phyloP scores from a whole-genome alignment of 139 green algal species.

The Medakamo hakoo region DNA sequence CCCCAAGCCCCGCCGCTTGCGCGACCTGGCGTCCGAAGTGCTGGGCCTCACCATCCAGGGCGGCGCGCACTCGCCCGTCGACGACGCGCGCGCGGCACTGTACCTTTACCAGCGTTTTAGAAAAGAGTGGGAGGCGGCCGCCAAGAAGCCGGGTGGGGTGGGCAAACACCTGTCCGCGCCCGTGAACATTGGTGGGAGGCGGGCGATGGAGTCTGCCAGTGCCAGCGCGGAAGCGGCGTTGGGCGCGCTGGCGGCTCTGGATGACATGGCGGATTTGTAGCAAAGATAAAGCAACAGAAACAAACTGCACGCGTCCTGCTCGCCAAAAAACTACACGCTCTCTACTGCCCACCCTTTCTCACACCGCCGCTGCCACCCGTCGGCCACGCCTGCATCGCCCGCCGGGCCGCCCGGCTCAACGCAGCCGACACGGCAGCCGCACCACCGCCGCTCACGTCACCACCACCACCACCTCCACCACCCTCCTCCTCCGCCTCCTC shows the following conservation, averaged over 20 bases:
- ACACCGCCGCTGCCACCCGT: no score
- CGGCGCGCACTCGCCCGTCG: conserved; percentile 43
- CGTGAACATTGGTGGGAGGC: not conserved
- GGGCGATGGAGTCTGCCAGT: not conserved
- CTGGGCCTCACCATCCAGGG: conserved; percentile 51
- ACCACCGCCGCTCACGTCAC: no score
- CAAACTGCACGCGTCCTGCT: no score
- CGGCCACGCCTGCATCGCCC: no score
- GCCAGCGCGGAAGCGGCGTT: not conserved
- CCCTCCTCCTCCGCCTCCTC: no score
- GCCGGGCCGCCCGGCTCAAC: no score
- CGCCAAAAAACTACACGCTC: no score
- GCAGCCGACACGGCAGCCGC: no score
- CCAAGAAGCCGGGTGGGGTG: not conserved
- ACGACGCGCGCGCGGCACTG: conserved; percentile 38
- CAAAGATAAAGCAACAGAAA: not conserved
- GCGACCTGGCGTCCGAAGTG: conserved; percentile 36
- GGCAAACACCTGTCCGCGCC: not conserved
- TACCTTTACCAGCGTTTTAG: conserved; percentile 39
- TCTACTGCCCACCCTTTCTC: no score
- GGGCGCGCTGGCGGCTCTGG: not conserved
- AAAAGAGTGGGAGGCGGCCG: conserved; percentile 13
- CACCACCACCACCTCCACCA: no score
- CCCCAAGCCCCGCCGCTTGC: conserved; percentile 25
- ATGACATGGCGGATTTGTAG: not conserved